Evolutionary conservation across 139 green algal genomes (phyloP).

Genomic region (Micractinium conductrix): DNA sequence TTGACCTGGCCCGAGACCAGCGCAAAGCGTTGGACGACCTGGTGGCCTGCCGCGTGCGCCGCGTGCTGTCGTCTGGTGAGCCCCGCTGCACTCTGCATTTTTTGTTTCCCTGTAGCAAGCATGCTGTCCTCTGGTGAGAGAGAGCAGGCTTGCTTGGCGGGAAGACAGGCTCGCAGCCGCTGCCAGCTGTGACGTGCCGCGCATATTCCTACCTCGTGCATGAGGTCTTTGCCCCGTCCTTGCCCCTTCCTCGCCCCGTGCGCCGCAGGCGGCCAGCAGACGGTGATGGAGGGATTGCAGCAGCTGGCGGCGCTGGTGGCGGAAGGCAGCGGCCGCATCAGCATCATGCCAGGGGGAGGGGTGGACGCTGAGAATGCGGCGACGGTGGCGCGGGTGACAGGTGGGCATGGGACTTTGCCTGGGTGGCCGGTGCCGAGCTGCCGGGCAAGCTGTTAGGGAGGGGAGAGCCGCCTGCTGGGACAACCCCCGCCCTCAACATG

Average conservation of each 20-base stretch:
- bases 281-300: constrained; percentile 24
- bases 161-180: too few species aligned
- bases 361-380: constrained; percentile 32
- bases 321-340: constrained; percentile 16
- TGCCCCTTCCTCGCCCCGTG: neutral
- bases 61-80: constrained; percentile 24
- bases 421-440: neutral
- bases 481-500: too few species aligned
- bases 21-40: constrained; percentile 26
- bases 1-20: constrained; percentile 41
- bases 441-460: neutral
- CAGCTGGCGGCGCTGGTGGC: constrained; percentile 28
- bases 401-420: neutral
- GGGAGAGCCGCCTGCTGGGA: too few species aligned
- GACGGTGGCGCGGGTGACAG: constrained; percentile 27
- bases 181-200: too few species aligned
- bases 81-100: too few species aligned
- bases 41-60: constrained; percentile 29
- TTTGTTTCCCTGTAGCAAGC: too few species aligned
- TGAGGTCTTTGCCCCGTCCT: too few species aligned
- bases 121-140: too few species aligned
- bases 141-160: too few species aligned
- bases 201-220: too few species aligned
- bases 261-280: constrained; percentile 8
- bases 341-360: constrained; percentile 46